Percentiles rank a stretch among this genome's conserved stretches.
phyloP scores from a whole-genome alignment of 2,329 filamentous ascomycete genomes.

The Metarhizium guizhouense region DNA sequence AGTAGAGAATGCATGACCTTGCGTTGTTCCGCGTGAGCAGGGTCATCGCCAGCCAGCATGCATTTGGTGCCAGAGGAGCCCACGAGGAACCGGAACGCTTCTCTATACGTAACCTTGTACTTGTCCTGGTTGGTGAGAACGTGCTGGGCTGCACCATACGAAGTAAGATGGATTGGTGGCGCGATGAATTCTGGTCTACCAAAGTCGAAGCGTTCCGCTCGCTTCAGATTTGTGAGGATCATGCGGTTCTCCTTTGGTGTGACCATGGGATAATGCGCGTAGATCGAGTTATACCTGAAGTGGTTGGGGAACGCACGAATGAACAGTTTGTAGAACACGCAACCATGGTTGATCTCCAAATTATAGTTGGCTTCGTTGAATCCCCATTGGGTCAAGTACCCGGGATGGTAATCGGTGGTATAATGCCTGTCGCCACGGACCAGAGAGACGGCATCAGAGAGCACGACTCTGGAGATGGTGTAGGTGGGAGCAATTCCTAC shows the following conservation, averaged over 20 bases:
- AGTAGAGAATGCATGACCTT: slow-evolving; percentile 48
- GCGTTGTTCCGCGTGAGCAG: slow-evolving; percentile 39
- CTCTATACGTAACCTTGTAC: slow-evolving; percentile 58
- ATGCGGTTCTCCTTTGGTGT: slow-evolving; percentile 63
- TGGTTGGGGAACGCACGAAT: slow-evolving; percentile 71
- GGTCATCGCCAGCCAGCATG: slow-evolving; percentile 45
- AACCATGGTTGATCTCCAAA: slow-evolving; percentile 66
- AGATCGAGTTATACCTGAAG: slow-evolving; percentile 70
- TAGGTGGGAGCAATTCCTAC: slow-evolving; percentile 69
- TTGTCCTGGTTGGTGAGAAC: slow-evolving; percentile 51
- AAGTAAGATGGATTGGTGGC: slow-evolving; percentile 45
- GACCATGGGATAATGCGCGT: slow-evolving; percentile 68
- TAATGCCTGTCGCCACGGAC: slow-evolving; percentile 73
- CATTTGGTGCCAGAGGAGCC: slow-evolving; percentile 43
- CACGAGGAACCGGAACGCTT: slow-evolving; percentile 54
- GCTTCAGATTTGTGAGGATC: slow-evolving; percentile 59
- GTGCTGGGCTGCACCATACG: slow-evolving; percentile 51
- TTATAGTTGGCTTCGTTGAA: slow-evolving; percentile 69
- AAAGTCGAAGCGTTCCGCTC: slow-evolving; percentile 62
- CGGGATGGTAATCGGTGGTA: slow-evolving; percentile 66
- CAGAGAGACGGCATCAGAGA: slow-evolving; percentile 71
- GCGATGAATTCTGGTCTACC: slow-evolving; percentile 46
- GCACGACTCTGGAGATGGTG: slow-evolving; percentile 66
- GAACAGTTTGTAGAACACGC: slow-evolving; percentile 78
- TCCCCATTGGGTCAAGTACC: slow-evolving; percentile 75